Evolutionary conservation across 1,284 basidiomycete species (phyloP), one percentile per base, ranked within the genome.

Genomic region (Sanguinoderma infundibulare): DNA sequence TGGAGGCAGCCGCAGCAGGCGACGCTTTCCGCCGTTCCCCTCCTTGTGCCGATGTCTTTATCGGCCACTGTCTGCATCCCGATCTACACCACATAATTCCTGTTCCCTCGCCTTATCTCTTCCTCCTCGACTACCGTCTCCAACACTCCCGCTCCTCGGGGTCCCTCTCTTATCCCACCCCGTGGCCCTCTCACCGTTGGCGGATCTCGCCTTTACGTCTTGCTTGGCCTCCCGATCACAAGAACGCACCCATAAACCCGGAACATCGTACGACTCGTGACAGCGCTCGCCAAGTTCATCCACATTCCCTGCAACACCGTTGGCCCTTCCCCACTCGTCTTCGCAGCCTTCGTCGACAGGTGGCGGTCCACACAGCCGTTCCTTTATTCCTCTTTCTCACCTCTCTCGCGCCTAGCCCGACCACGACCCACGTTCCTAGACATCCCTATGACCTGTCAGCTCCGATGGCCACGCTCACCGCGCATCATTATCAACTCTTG

Each of bases 81-180:
- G n/a, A n/a, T n/a, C n/a, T n/a, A n/a, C n/a, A n/a, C n/a, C n/a
- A n/a, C n/a, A n/a, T n/a, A n/a, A n/a, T n/a, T n/a, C n/a, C n/a
- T n/a, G n/a, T n/a, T n/a, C n/a, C n/a, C n/a, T n/a, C n/a, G n/a
- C n/a, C n/a, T n/a, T n/a, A n/a, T n/a, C n/a, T n/a, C n/a, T n/a
- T n/a, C n/a, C n/a, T n/a, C n/a, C n/a, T n/a, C n/a, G n/a, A n/a
- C n/a, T n/a, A n/a, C n/a, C n/a, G n/a, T n/a, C n/a, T n/a, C n/a
- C n/a, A n/a, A n/a, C n/a, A n/a, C n/a, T n/a, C 8, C 24, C 30
- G 50, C 49, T 58, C 20, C 42, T 22, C 50, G 56, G 56, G 56
- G 56, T 58, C 56, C 38, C 15, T n/a, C 7, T 30, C 7, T 20
- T 38, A 15, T n/a, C 26, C 26, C 17, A 22, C 39, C 56, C 44